Evolutionary conservation across 495 filamentous ascomycete genomes (phyloP).

Genomic region (Lepraria neglecta): DNA sequence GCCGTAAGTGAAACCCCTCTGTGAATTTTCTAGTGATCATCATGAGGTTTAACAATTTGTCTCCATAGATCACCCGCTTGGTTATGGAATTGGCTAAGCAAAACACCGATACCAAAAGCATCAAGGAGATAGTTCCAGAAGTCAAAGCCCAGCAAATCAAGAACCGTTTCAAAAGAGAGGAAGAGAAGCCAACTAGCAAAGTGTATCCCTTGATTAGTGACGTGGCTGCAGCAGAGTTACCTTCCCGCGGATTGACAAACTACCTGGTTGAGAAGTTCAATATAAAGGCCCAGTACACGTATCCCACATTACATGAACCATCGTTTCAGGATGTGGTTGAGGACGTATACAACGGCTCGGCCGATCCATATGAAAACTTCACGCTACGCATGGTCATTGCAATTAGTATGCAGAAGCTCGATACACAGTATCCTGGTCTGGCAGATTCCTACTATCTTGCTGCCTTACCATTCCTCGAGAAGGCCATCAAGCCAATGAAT

Average conservation of each 20-base stretch:
- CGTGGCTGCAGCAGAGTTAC: conserved; percentile 62
- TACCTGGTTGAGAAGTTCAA: conserved; percentile 72
- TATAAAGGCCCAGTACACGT: conserved; percentile 78
- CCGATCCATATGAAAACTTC: conserved; percentile 77
- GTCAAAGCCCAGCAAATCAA: conserved; percentile 54
- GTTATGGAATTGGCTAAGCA: conserved; percentile 93
- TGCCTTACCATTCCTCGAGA: conserved; percentile 73
- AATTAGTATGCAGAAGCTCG: conserved; percentile 84
- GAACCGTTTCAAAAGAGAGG: conserved; percentile 49
- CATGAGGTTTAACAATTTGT: not conserved
- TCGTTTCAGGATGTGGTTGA: conserved; percentile 68
- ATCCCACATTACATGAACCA: conserved; percentile 78
- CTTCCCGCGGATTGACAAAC: conserved; percentile 58
- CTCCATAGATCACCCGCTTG: conserved; percentile 75
- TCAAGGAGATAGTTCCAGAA: conserved; percentile 80
- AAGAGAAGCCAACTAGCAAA: conserved; percentile 57
- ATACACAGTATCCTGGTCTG: conserved; percentile 69
- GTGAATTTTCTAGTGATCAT: not conserved
- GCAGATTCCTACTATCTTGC: conserved; percentile 90
- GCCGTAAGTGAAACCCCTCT: conserved; percentile 66
- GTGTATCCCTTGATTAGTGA: conserved; percentile 74
- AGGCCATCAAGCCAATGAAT: conserved; percentile 71
- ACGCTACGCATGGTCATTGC: conserved; percentile 82
- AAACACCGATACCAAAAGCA: conserved; percentile 74
- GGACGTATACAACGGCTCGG: conserved; percentile 68